These are phyloP conservation scores for Davidsoniella australis DNA, from an alignment of 2,329 filamentous ascomycete genomes.

Conservation along the genomic window DNA sequence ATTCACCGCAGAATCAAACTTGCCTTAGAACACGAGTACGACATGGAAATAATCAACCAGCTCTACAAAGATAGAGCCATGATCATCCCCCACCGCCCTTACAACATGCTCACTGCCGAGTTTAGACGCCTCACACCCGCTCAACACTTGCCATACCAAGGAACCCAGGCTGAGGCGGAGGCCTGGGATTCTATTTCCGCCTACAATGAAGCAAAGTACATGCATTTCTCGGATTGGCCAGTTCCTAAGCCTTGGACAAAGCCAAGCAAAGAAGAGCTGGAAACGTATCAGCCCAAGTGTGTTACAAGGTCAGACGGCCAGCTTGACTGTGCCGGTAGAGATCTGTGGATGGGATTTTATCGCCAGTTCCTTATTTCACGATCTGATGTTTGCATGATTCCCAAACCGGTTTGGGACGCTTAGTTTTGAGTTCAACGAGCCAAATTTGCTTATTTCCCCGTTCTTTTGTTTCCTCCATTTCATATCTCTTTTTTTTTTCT, in stretches of 20 bases:
- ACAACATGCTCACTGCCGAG: constrained; percentile 43
- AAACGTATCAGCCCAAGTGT: constrained; percentile 13
- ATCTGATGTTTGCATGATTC: constrained; percentile 2
- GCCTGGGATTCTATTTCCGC: constrained; percentile 37
- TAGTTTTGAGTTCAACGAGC: neutral
- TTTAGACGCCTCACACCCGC: constrained; percentile 30
- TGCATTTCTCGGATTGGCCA: constrained; percentile 60
- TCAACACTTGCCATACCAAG: constrained; percentile 27
- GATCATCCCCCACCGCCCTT: constrained; percentile 45
- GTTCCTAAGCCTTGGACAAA: constrained; percentile 40
- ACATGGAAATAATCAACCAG: constrained; percentile 51
- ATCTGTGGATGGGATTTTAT: constrained; percentile 24
- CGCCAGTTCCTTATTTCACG: constrained; percentile 25
- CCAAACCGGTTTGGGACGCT: neutral
- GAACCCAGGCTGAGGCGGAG: constrained; percentile 22
- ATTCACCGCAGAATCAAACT: constrained; percentile 17
- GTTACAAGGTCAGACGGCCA: constrained; percentile 33
- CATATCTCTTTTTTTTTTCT: neutral
- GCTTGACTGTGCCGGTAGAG: constrained; percentile 22
- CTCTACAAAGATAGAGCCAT: constrained; percentile 40
- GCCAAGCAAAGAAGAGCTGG: constrained; percentile 8
- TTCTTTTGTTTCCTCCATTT: neutral
- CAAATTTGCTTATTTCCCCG: neutral
- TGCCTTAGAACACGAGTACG: constrained; percentile 25
- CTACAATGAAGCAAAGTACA: constrained; percentile 42